Evolutionary conservation across 1,139 yeast species (phyloP).

Genomic region (Scheffersomyces segobiensis): DNA sequence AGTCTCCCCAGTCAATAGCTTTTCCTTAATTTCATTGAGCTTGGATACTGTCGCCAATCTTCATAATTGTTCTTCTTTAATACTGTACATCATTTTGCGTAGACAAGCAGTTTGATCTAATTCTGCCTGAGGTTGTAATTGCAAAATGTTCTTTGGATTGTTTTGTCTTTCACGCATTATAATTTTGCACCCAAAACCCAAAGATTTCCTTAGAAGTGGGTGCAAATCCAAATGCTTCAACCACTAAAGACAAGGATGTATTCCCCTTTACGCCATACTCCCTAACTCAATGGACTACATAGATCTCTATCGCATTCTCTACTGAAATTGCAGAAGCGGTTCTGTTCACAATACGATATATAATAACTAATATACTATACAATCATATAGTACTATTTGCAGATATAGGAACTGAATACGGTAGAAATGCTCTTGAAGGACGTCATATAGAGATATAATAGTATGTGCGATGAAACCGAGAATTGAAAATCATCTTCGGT

Average conservation of each 20-base stretch:
- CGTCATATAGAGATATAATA: neutral
- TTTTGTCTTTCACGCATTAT: neutral
- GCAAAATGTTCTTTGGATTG: neutral
- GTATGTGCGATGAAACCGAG: neutral
- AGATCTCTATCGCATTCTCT: too few relatives aligned
- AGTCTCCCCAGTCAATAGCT: too few relatives aligned
- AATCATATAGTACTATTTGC: neutral
- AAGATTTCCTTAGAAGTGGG: too few relatives aligned
- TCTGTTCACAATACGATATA: neutral
- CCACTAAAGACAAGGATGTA: neutral
- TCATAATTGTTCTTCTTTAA: neutral
- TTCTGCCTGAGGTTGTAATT: neutral
- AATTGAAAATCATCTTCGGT: neutral
- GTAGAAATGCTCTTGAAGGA: neutral
- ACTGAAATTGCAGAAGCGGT: neutral
- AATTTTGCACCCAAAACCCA: neutral
- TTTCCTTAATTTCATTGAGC: neutral
- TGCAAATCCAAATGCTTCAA: neutral
- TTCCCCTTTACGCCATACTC: neutral
- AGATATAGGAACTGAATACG: neutral
- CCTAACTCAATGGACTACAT: too few relatives aligned
- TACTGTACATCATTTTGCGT: neutral
- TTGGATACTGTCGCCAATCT: neutral
- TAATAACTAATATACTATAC: neutral
- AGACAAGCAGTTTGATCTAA: neutral